Base-by-base conservation (phyloP, 176 grass and related monocot genomes). In the Elaeis guineensis region DNA sequence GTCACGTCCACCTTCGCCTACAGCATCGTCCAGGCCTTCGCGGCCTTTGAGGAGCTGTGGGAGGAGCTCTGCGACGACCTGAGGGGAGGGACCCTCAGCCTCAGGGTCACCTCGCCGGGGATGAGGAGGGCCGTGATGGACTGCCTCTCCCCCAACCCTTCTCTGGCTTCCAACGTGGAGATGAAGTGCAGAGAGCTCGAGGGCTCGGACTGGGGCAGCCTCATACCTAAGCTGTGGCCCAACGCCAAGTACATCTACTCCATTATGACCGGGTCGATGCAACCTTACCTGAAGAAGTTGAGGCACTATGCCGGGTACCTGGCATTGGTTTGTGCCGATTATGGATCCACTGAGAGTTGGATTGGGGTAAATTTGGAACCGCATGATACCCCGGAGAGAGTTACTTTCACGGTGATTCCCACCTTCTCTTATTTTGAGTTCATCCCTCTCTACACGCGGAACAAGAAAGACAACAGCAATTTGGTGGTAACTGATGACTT, bases 361-460 rank as follows among this genome's bases (percentile, higher is more conserved):
- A 73, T 73, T 3, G 70, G 59, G 19, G 26, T 63, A 25, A 73
- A 73, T 23, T 25, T 63, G 59, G 50, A 73, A 6, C 70, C 70
- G 19, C 3, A 30, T 4, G 55, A 48, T 24, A 51, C 59, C 4
- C 51, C 70, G 17, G 59, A 73, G 28, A 63, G 17, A 23, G 70
- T 55, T 5, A 4, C 50, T 17, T 73, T 73, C 19, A 63, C 70
- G 0, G 28, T 63, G 18, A 25, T 73, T 19, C 70, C 70, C 19
- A 49, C 70, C 16, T 63, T 73, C 59, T 21, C 59, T 63, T 73
- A 73, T 51, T 73, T 73, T 7, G 70, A 73, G 59, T 73, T 73
- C 70, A 73, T 73, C 25, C 70, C 70, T 23, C 59, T 73, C 24
- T 51, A 15, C 59, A 21, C 21, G 52, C 72, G 17, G 28, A 51